Evolutionary conservation across 208 protist genomes (phyloP).

Genomic region (Leishmania aethiopica): DNA sequence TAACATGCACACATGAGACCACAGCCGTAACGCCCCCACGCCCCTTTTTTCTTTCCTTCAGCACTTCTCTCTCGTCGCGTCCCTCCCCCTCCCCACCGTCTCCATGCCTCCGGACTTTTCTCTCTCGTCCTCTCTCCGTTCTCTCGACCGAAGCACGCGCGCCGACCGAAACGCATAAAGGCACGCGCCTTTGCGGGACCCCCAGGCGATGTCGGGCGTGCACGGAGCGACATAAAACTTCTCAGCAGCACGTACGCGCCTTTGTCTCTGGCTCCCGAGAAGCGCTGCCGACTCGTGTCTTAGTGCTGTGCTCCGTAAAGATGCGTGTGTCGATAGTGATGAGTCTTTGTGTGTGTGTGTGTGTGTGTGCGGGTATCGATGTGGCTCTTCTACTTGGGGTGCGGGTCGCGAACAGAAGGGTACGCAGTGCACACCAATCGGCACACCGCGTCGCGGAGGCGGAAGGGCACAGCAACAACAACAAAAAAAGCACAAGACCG

Average conservation of each 20-base stretch:
- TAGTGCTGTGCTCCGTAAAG: neutral
- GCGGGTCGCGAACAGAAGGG: neutral
- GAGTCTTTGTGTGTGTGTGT: neutral
- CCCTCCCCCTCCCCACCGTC: neutral
- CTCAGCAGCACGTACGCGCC: neutral
- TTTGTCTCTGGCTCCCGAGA: neutral
- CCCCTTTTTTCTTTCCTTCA: conserved; percentile 15
- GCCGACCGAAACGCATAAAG: neutral
- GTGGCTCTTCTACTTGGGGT: neutral
- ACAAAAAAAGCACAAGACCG: neutral
- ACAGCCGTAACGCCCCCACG: neutral
- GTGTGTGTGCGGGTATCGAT: neutral
- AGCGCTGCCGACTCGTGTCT: neutral
- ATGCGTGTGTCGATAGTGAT: neutral
- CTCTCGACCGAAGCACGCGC: neutral
- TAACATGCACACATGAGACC: neutral
- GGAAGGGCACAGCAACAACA: neutral
- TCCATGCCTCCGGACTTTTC: neutral
- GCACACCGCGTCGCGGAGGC: neutral
- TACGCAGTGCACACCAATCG: neutral
- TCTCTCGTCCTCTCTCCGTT: neutral
- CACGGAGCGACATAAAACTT: neutral
- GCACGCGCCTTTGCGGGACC: neutral
- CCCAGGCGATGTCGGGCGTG: neutral
- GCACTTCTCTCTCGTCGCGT: neutral